Evolutionary conservation across 225 moss, liverwort and hornwort genomes (phyloP), one percentile per base, ranked within the genome.

Genomic region (Sphagnum contortum): DNA sequence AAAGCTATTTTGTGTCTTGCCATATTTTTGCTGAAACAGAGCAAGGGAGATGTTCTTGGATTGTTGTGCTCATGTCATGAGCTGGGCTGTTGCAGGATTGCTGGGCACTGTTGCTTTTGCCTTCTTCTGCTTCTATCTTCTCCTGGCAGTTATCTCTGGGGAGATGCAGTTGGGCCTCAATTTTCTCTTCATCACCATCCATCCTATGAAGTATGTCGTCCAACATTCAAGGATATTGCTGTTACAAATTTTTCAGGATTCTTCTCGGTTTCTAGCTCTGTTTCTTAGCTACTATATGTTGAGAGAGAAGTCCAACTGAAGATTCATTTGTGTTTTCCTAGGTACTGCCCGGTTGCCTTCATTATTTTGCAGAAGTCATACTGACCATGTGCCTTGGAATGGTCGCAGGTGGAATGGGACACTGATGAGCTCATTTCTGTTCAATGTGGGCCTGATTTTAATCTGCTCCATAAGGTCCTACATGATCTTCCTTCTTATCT

Each of bases 391-490:
- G 12, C 9, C 9, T 68, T 46, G 57, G 29, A 59, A 6, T 61
- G 50, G 48, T 67, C 4, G 59, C 82, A 89, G 89, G 68, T 84
- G 84, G 72, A 77, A 75, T 68, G 87, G 69, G 48, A 89, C 89
- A 54, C 77, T 87, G 64, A 89, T 89, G 89, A 87, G 87, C 78
- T 87, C 89, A 8, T 87, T 89, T 66, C 78, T 89, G 4, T 82
- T 87, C 75, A 89, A 89, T 62, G 87, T 89, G 45, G 89, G 77
- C 5, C 79, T 89, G 83, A 87, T 89, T 78, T 68, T 89, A 69
- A 75, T 89, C 45, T 84, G 83, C 68, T 87, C 89, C 11, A 80
- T 89, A 64, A 89, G 89, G 89, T 87, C 68, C 6, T 9, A 64
- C 45, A 29, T 29, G 3, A 45, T 45, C 61, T 11, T 62, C 45